Percentiles rank a stretch among this genome's conserved stretches.
Evolutionary conservation across 192 early-diverging fungal species (phyloP).

Genomic region (Spizellomyces sp.): DNA sequence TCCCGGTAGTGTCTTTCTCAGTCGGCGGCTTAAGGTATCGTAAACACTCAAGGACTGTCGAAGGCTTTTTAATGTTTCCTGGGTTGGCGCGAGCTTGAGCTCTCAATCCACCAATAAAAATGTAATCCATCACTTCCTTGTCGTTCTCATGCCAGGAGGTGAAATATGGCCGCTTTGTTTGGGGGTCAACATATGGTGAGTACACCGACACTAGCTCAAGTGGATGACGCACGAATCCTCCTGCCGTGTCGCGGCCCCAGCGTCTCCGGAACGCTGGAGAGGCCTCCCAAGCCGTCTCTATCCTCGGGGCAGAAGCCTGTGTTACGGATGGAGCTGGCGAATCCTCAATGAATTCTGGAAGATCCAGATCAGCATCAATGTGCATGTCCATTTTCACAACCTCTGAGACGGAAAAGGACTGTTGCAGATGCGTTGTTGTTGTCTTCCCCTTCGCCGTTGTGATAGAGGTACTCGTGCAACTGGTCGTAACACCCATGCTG

Average conservation of each 20-base stretch:
- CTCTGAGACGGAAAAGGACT: too few relatives aligned
- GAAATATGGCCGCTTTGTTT: slow-evolving; percentile 4
- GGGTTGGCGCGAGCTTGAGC: background rate
- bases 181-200: slow-evolving; percentile 25
- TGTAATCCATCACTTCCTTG: slow-evolving; percentile 28
- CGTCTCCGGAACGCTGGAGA: too few relatives aligned
- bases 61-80: background rate
- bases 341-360: too few relatives aligned
- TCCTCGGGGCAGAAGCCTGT: too few relatives aligned
- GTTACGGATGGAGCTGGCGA: background rate
- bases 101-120: slow-evolving; percentile 9
- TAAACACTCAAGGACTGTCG: slow-evolving; percentile 12
- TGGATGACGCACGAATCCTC: slow-evolving; percentile 16
- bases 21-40: slow-evolving; percentile 18
- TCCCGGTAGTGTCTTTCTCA: background rate
- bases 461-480: too few relatives aligned
- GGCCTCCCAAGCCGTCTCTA: too few relatives aligned
- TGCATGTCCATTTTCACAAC: too few relatives aligned
- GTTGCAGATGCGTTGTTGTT: too few relatives aligned
- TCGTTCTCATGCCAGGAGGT: slow-evolving; percentile 26
- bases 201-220: slow-evolving; percentile 23
- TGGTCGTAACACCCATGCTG: too few relatives aligned
- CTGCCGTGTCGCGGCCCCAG: too few relatives aligned
- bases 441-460: too few relatives aligned
- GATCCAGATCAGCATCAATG: too few relatives aligned